Percentiles rank a stretch among this genome's conserved stretches.
phyloP scores from a whole-genome alignment of 169 alveolate species.

The Plasmodium ovale region DNA sequence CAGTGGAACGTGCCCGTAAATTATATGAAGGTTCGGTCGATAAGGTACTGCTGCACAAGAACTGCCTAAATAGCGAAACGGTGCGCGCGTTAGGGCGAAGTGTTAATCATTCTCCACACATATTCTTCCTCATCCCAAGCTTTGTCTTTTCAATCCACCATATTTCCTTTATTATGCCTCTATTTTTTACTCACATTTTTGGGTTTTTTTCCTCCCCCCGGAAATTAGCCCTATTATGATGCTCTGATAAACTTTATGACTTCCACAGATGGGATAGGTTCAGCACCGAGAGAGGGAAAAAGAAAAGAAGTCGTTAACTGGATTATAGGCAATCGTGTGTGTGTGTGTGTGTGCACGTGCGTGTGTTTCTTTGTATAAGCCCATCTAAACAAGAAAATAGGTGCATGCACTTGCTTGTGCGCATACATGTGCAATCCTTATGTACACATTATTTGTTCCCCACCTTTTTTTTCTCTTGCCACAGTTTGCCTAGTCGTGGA shows the following conservation, averaged over 20 bases:
- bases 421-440: too few species aligned
- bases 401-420: too few species aligned
- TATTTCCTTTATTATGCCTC: neutral
- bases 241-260: slow-evolving; percentile 54
- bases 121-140: neutral
- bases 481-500: slow-evolving; percentile 62
- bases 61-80: neutral
- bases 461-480: neutral
- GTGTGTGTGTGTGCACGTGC: neutral
- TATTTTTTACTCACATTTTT: slow-evolving; percentile 7
- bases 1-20: slow-evolving; percentile 28
- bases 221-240: slow-evolving; percentile 47
- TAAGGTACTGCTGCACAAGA: slow-evolving; percentile 21
- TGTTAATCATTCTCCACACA: neutral
- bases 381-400: too few species aligned
- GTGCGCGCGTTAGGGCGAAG: too few species aligned
- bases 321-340: neutral
- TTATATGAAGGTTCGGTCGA: slow-evolving; percentile 22
- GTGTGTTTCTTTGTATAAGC: too few species aligned
- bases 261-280: slow-evolving; percentile 71
- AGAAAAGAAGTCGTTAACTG: neutral
- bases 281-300: neutral
- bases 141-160: too few species aligned
- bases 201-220: neutral
- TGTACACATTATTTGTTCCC: too few species aligned